phyloP scores from a whole-genome alignment of 768 basidiomycete species.

The Phlebiopsis gigantea region DNA sequence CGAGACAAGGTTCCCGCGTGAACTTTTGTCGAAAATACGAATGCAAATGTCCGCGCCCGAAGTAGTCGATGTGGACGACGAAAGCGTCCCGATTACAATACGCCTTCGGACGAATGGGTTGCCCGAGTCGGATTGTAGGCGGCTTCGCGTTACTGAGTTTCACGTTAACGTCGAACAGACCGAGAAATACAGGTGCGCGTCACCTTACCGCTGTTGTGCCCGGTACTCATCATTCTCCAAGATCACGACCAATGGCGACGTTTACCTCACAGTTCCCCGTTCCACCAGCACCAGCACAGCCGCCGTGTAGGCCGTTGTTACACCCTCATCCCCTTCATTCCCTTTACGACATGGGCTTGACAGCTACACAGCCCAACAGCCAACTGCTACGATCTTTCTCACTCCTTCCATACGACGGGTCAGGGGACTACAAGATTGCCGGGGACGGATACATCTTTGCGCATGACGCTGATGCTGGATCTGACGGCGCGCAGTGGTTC shows the following conservation, averaged over 20 bases:
- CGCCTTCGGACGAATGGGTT: constrained; percentile 56
- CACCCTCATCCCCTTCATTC: constrained; percentile 44
- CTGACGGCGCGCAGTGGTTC: constrained; percentile 41
- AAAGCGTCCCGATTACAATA: constrained; percentile 47
- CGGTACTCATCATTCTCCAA: constrained; percentile 19
- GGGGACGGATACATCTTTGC: constrained; percentile 47
- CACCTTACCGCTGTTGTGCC: not conserved
- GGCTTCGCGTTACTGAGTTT: constrained; percentile 53
- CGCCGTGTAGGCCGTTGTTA: constrained; percentile 55
- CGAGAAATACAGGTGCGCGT: constrained; percentile 57
- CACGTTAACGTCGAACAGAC: constrained; percentile 53
- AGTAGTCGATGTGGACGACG: constrained; percentile 41
- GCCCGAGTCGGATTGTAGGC: constrained; percentile 41
- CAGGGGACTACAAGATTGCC: constrained; percentile 42
- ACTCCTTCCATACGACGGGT: constrained; percentile 40
- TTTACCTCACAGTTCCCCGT: constrained; percentile 48
- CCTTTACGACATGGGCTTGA: constrained; percentile 44
- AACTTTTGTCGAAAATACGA: constrained; percentile 57
- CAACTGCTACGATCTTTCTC: constrained; percentile 39
- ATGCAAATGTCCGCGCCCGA: constrained; percentile 61
- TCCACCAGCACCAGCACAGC: constrained; percentile 52
- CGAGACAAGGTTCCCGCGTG: constrained; percentile 22
- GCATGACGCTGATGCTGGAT: constrained; percentile 28
- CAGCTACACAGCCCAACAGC: constrained; percentile 15
- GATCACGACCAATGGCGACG: constrained; percentile 35